Conservation (phyloP, 208 protist genomes). For the Sergeia podlipaevii region DNA sequence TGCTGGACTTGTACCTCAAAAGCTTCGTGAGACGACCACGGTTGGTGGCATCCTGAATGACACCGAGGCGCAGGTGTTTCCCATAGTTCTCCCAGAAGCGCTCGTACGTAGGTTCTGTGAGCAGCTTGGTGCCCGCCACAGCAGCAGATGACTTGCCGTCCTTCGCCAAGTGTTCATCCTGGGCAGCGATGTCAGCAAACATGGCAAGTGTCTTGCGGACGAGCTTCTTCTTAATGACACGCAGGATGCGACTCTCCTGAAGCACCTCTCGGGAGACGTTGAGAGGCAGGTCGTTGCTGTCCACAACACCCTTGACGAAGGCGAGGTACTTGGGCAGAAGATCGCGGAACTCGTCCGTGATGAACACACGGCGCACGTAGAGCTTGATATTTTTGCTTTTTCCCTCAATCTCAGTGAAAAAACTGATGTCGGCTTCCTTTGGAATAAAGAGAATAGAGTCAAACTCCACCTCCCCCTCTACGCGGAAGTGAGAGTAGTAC, state of each 20-base stretch:
- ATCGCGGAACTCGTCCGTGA: conserved; percentile 97
- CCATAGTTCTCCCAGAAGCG: conserved; percentile 96
- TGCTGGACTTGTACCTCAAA: conserved; percentile 92
- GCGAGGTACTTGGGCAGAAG: conserved; percentile 93
- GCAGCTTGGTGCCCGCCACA: conserved; percentile 23
- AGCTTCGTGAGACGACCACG: conserved; percentile 95
- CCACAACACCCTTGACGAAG: conserved; percentile 98
- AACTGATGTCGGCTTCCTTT: conserved; percentile 68
- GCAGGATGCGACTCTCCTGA: conserved; percentile 96
- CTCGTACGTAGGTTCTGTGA: conserved; percentile 78
- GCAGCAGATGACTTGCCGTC: conserved; percentile 16
- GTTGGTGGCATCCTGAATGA: conserved; percentile 97
- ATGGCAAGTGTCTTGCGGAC: conserved; percentile 93
- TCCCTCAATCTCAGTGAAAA: conserved; percentile 84
- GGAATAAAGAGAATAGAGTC: conserved; percentile 98
- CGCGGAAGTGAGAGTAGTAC: conserved; percentile 96
- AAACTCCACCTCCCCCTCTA: conserved; percentile 98
- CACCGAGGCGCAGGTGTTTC: conserved; percentile 96
- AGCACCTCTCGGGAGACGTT: conserved; percentile 99
- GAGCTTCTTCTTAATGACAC: conserved; percentile 98
- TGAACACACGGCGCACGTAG: conserved; percentile 99
- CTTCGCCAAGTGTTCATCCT: conserved; percentile 53
- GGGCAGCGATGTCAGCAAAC: conserved; percentile 91
- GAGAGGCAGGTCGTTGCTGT: conserved; percentile 99
- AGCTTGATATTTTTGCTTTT: conserved; percentile 89